Base-by-base conservation (phyloP, 768 basidiomycete genomes). In the Agrocybe pediades region DNA sequence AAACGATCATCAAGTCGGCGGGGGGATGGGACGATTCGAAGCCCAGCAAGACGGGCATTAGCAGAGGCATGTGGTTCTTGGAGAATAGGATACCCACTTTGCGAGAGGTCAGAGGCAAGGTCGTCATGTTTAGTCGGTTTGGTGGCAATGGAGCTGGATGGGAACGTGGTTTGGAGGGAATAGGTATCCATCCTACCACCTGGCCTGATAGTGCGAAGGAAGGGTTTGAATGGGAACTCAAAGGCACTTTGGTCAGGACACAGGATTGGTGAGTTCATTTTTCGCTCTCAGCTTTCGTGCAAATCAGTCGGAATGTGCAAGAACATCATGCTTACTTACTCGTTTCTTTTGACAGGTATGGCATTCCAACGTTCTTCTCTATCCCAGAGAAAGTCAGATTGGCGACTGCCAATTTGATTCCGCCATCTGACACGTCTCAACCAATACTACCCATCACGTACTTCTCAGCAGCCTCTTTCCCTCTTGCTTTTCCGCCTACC, bases 101-200 rank as follows among this genome's bases (percentile, higher is more conserved):
- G 0, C 92, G 90, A 1, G 88, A 95, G 67, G 93, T 89, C 8
- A 74, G 95, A 61, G 94, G 95, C 6, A 92, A 87, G 70, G 85
- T 86, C 8, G 79, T 97, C 26, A 68, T 98, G 75, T 84, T 96
- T 64, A 92, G 90, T 58, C 83, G 95, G 17, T 97, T 97, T 63
- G 90, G 90, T 0, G 83, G 79, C 1, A 76, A 86, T 57, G 82
- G 84, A 2, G 71, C 71, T 8, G 86, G 79, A 0, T 94, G 92
- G 92, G 80, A 86, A 58, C 75, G 77, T 19, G 86, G 82, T 2
- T 59, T 80, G 8, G 82, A 88, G 46, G 89, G 86, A 2, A 72
- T 94, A 56, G 95, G 95, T 1, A 89, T 98, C n/a, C 90, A 93
- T 61, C 93, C 95, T 5, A 82, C 81, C 1, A 74, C 71, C 1